Base-by-base conservation (phyloP, 805 yeast genomes). In the Tetrapisispora nanseiensis region DNA sequence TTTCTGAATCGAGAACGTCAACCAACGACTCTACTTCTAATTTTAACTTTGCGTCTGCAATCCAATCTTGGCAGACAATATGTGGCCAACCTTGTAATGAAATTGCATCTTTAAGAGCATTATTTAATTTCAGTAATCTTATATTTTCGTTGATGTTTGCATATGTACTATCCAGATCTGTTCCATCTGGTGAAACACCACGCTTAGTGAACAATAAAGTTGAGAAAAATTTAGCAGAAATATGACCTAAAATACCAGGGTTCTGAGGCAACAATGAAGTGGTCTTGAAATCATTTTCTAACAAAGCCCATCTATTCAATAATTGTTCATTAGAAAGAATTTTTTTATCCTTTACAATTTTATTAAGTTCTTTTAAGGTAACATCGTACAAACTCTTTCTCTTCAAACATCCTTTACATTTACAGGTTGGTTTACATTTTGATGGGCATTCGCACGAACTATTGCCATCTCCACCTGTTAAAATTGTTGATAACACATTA, bases 171-270 rank as follows among this genome's bases (percentile, higher is more conserved):
- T 90, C 97, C 43, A 89, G 78, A 57, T 92, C 97, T 51, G 47
- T 44, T 29, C 76, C 78, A 34, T 95, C 95, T 34, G 68, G 65
- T 13, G 94, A 87, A 44, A 76, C 66, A 35, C 97, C 97, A 46
- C 75, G 69, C 60, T 87, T 92, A 23, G 82, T 71, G 54, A 86
- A 72, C 55, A 90, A 72, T 46, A 89, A 71, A 52, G 74, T 76
- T 28, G 95, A 82, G 59, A 89, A 83, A 8, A 86, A 43, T 50
- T 73, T 70, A 15, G 97, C 89, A 6, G 94, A 74, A 33, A 87
- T 62, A 63, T 92, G 96, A 24, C 96, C 97, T 53, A 90, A 75
- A 42, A 92, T 74, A 57, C 98, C 98, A 21, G 98, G 95, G 57
- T 90, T 85, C 52, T 94, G 95, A 42, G 97, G 97, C 47, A 89